phyloP scores from a whole-genome alignment of 495 filamentous ascomycete species.

The Hypoxylon rickii region DNA sequence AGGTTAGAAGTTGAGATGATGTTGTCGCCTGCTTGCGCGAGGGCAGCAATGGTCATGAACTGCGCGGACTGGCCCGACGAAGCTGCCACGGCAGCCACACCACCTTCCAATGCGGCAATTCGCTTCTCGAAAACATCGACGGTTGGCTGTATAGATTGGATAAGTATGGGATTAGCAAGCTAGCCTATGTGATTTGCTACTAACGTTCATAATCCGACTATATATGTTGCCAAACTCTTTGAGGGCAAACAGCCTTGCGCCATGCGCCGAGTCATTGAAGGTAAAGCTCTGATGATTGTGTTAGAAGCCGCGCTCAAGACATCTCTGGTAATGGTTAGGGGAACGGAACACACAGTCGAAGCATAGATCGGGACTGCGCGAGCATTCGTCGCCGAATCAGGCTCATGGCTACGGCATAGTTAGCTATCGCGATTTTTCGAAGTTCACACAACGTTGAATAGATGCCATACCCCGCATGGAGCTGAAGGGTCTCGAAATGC shows the following conservation, averaged over 20 bases:
- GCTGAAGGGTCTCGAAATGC: conserved; percentile 91
- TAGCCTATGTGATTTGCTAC: too few relatives aligned
- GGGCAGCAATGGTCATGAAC: conserved; percentile 86
- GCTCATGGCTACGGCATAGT: conserved; percentile 65
- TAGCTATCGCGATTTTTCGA: conserved; percentile 11
- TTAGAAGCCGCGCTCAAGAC: conserved; percentile 8
- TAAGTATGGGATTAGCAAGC: not conserved
- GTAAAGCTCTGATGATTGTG: conserved; percentile 67
- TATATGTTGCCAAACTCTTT: conserved; percentile 99
- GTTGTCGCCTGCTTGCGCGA: conserved; percentile 88
- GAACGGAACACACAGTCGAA: conserved; percentile 71
- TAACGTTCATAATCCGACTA: conserved; percentile 90
- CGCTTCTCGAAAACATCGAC: conserved; percentile 98
- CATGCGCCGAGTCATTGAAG: conserved; percentile 98
- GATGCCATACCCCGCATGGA: conserved; percentile 83
- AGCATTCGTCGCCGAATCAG: conserved; percentile 84
- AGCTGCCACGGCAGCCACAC: conserved; percentile 86
- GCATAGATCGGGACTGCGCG: conserved; percentile 97
- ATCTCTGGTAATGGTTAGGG: too few relatives aligned
- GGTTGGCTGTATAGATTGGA: conserved; percentile 66
- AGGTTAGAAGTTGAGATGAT: conserved; percentile 92
- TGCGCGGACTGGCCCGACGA: conserved; percentile 93
- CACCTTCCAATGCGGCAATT: conserved; percentile 93
- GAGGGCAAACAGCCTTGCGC: conserved; percentile 93
- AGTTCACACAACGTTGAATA: conserved; percentile 1